These are phyloP conservation scores for Myxozyma nipponensis DNA, from an alignment of 805 yeast species.

Conservation along the genomic window DNA sequence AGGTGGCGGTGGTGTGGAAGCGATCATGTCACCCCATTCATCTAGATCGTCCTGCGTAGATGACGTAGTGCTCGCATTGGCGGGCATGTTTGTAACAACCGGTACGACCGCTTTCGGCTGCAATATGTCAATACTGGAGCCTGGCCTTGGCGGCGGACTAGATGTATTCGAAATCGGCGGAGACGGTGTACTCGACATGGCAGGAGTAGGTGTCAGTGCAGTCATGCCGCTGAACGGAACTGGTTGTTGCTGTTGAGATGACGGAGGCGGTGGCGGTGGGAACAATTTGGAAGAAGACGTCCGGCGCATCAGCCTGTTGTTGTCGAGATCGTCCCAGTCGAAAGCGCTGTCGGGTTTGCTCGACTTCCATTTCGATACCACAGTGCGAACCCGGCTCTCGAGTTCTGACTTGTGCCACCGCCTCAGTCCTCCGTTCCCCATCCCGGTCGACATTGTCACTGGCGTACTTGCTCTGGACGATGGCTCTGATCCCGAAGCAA, in stretches of 20 bases:
- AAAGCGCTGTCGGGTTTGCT: conserved; percentile 4
- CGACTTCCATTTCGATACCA: conserved; percentile 23
- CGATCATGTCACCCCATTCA: conserved; percentile 3
- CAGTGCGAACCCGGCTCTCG: conserved; percentile 10
- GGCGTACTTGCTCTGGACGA: conserved; percentile 24
- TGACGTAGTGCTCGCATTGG: not conserved
- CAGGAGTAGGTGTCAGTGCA: not conserved
- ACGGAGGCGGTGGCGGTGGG: not conserved
- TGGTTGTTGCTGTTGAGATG: not conserved
- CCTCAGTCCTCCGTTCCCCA: conserved; percentile 12
- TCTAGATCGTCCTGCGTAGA: not conserved
- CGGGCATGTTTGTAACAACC: not conserved
- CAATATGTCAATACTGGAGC: too few relatives aligned
- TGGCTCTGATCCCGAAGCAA: not conserved
- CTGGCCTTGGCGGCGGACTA: not conserved
- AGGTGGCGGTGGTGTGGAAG: conserved; percentile 1
- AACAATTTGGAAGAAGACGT: not conserved
- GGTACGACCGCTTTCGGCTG: not conserved
- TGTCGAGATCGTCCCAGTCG: conserved; percentile 19
- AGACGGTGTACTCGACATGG: not conserved
- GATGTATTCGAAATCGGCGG: too few relatives aligned
- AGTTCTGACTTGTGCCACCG: conserved; percentile 17
- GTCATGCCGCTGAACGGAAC: too few relatives aligned
- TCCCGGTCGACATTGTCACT: not conserved
- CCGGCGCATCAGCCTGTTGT: conserved; percentile 4